Conservation (phyloP, 2,329 filamentous ascomycete genomes). For the Colletotrichum scovillei region DNA sequence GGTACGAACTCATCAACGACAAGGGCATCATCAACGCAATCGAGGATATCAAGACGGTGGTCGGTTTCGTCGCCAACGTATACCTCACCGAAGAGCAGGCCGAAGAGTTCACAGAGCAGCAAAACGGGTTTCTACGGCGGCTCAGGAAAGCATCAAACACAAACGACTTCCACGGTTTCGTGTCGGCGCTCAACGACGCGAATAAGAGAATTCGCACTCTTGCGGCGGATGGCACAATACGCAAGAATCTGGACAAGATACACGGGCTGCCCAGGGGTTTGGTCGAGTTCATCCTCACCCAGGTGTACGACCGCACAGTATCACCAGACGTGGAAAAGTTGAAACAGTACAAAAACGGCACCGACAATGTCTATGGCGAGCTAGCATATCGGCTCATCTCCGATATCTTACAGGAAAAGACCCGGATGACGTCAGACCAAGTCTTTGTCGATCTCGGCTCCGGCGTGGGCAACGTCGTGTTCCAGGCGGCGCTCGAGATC, state of each 20-base stretch:
- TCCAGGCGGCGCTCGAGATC: constrained; percentile 92
- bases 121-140: constrained; percentile 79
- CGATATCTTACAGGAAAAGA: constrained; percentile 81
- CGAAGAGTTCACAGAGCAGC: constrained; percentile 75
- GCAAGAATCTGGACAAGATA: constrained; percentile 75
- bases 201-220: constrained; percentile 76
- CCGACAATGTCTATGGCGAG: constrained; percentile 95
- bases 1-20: constrained; percentile 81
- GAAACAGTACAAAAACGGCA: constrained; percentile 87
- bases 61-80: constrained; percentile 76
- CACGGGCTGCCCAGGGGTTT: constrained; percentile 78
- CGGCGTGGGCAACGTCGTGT: constrained; percentile 93
- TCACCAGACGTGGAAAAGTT: constrained; percentile 88
- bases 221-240: constrained; percentile 77
- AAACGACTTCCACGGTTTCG: constrained; percentile 75
- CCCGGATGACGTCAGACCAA: constrained; percentile 81
- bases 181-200: constrained; percentile 78
- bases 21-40: constrained; percentile 84
- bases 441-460: constrained; percentile 96
- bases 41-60: constrained; percentile 77
- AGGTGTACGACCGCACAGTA: constrained; percentile 93
- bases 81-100: constrained; percentile 81
- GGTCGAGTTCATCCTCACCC: constrained; percentile 83
- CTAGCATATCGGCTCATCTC: constrained; percentile 87
- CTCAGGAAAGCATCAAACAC: constrained; percentile 80